Percentiles rank a stretch among this genome's conserved stretches.
These are phyloP conservation scores for Fusarium sp. DNA, from an alignment of 2,329 filamentous ascomycete species.

Conservation along the genomic window DNA sequence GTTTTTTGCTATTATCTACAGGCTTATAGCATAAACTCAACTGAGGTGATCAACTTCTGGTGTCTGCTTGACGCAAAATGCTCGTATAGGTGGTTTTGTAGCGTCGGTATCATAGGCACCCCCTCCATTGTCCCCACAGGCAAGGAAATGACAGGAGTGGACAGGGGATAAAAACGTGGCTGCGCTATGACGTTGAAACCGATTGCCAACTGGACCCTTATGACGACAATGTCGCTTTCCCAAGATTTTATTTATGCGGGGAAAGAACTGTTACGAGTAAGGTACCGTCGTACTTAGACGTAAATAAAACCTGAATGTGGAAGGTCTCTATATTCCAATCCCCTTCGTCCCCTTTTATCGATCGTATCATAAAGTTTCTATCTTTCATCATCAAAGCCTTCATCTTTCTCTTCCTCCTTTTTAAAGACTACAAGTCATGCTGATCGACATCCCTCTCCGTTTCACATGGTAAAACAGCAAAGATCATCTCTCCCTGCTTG, in stretches of 20 bases:
- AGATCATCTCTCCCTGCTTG: constrained; percentile 4
- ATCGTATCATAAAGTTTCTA: neutral
- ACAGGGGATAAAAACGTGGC: constrained; percentile 15
- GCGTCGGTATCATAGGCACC: neutral
- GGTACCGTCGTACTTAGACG: neutral
- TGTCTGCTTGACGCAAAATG: neutral
- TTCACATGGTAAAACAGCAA: neutral
- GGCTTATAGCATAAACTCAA: too few species aligned
- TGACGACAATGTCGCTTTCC: constrained; percentile 26
- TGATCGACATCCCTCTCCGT: constrained; percentile 4
- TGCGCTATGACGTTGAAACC: constrained; percentile 36
- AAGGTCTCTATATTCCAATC: constrained; percentile 5
- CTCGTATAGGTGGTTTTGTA: too few species aligned
- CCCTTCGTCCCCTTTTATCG: neutral
- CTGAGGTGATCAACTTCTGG: neutral
- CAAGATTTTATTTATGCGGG: constrained; percentile 11
- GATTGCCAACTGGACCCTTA: constrained; percentile 34
- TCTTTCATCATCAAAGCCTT: neutral
- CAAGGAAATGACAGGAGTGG: neutral
- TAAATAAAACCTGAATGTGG: constrained; percentile 8
- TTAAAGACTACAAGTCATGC: neutral
- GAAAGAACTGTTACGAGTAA: neutral
- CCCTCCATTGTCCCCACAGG: constrained; percentile 1
- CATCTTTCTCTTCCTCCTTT: neutral
- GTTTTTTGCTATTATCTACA: too few species aligned